Evolutionary conservation across 495 filamentous ascomycete genomes (phyloP), one percentile per base, ranked within the genome.

Genomic region (Neurospora sp.): DNA sequence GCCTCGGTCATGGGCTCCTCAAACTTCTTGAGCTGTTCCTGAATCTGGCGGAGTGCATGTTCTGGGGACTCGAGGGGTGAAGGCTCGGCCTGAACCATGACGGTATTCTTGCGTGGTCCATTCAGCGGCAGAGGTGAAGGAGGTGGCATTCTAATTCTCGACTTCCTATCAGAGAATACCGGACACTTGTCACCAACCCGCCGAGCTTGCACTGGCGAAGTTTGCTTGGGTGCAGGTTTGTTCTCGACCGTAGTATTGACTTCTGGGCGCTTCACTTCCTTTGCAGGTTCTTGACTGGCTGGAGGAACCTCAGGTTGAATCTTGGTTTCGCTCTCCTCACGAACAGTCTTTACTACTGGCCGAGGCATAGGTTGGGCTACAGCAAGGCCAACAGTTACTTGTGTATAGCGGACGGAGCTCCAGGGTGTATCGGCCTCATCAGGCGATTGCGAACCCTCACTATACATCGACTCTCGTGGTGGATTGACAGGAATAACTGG

Each of bases 111-210:
- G 27, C 71, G 80, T 71, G 44, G 75, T 1, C 72, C 75, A 59
- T 80, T 81, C 12, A 87, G 71, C 68, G 83, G 77, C 16, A 88
- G 77, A 44, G 86, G 86, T 16, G 85, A 78, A 7, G 86, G 86
- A 12, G 85, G 82, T 10, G 84, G 80, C 80, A 85, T 83, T 72
- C 84, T 84, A 39, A 75, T 73, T 74, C 76, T 79, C 16, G 79
- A 78, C 74, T 79, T 82, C 71, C 84, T 78, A n/a, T 78, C 80
- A 6, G 86, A 87, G 78, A 88, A 88, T 3, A 83, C 80, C 18
- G 86, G 86, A 47, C 85, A 84, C 14, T 85, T 81, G 27, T 88
- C 86, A 27, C 86, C 86, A 35, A 87, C 77, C 3, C 86, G 85
- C 20, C 80, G 79, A 76, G 53, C 53, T 87, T 86, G 81, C 85